Evolutionary conservation across 2,329 filamentous ascomycete genomes (phyloP), one percentile per base, ranked within the genome.

Genomic region (Colletotrichum aenigma): DNA sequence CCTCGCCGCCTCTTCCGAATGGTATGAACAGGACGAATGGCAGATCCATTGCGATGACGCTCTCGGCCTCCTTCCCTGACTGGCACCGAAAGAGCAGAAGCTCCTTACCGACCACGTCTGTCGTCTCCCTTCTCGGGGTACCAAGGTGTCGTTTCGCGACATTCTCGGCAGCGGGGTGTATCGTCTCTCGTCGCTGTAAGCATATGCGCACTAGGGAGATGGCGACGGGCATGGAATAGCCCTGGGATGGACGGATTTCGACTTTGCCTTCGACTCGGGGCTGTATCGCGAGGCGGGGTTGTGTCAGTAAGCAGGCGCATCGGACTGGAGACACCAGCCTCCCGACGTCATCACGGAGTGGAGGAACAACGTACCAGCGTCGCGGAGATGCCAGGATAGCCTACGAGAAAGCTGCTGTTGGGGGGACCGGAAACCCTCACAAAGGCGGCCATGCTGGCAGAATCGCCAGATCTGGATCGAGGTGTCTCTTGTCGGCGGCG

Each of bases 11-110:
- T 79, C 96, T 92, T 52, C 96, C 96, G 82, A 96, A 98, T 4
- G 97, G 97, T 83, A 99, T 98, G 85, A 98, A 98, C 74, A 99
- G 91, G 56, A 98, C 95, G 83, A 99, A 99, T 1, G 97, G 97
- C 21, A 99, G 88, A 84, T 99, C 97, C 97, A 99, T 98, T 79
- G 94, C 93, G 77, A 98, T 93, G 75, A 99, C 94, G 81, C 92
- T 95, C 83, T 98, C 97, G 62, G 93, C 93, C 82, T 98, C 95
- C 83, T 92, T 94, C 62, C 96, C 96, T 4, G 94, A 91, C 2
- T 94, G 90, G 85, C 96, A 98, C 79, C 96, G 93, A 84, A 96
- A 98, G 71, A 99, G 87, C 43, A 98, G 89, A 86, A 98, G 94
- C 86, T 99, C 97, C 84, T 98, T 98, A 79, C 97, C 97, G 62